These are phyloP conservation scores for Pseudopithomyces maydicus DNA, from an alignment of 2,329 filamentous ascomycete genomes.

Conservation along the genomic window DNA sequence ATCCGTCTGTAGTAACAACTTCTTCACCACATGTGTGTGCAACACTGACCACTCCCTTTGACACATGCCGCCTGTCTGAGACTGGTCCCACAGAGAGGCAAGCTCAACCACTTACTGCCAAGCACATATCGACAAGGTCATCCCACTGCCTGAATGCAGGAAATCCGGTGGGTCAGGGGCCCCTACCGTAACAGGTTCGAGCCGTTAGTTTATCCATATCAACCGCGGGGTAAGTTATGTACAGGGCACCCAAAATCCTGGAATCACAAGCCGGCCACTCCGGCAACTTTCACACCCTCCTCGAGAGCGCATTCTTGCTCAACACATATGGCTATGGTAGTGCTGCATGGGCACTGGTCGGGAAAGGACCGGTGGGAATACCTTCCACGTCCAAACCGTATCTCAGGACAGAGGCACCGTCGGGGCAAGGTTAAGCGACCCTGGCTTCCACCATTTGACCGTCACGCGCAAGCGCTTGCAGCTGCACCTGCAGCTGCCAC, in stretches of 20 bases:
- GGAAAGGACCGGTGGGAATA: background rate
- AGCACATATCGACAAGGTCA: background rate
- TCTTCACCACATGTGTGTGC: too few relatives aligned
- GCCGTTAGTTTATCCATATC: constrained; percentile 37
- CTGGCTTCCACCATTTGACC: constrained; percentile 1
- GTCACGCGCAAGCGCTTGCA: constrained; percentile 12
- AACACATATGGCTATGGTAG: background rate
- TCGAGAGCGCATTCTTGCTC: too few relatives aligned
- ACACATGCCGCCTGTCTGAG: background rate
- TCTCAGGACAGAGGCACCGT: background rate
- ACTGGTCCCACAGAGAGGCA: constrained; percentile 9
- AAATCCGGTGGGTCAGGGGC: constrained; percentile 6
- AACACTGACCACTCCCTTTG: background rate
- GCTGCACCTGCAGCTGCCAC: constrained; percentile 1
- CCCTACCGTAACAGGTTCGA: background rate
- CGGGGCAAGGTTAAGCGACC: background rate
- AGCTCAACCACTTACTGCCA: background rate
- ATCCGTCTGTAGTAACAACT: too few relatives aligned
- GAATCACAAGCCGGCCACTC: constrained; percentile 4
- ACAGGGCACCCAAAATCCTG: background rate
- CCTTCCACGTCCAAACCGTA: background rate
- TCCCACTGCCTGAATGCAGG: constrained; percentile 10
- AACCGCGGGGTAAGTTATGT: constrained; percentile 34
- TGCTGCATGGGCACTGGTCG: background rate
- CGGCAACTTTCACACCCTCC: background rate